phyloP scores from a whole-genome alignment of 768 basidiomycete genomes.

The Lentinula edodes region DNA sequence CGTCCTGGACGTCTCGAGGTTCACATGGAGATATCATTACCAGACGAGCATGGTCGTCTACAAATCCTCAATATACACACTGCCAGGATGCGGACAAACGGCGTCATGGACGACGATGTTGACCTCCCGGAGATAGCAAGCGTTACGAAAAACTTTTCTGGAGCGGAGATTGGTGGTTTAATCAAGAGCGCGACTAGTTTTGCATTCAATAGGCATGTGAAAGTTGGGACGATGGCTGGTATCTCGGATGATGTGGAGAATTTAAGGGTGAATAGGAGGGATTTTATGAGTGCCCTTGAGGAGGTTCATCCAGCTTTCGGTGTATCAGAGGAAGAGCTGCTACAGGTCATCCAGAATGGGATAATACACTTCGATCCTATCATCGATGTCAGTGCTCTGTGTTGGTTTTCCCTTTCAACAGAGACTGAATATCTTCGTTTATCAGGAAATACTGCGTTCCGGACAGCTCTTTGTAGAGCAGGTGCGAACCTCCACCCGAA shows the following conservation, averaged over 20 bases:
- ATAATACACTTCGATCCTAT: conserved; percentile 81
- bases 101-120: conserved; percentile 85
- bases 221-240: conserved; percentile 93
- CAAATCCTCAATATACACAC: conserved; percentile 98
- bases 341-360: conserved; percentile 91
- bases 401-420: conserved; percentile 1
- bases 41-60: conserved; percentile 85
- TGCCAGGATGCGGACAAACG: conserved; percentile 85
- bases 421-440: background rate
- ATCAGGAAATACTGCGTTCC: conserved; percentile 78
- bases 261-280: conserved; percentile 76
- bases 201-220: conserved; percentile 96
- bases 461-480: conserved; percentile 91
- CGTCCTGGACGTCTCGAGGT: conserved; percentile 98
- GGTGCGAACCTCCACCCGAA: conserved; percentile 83
- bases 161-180: conserved; percentile 92
- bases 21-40: conserved; percentile 98
- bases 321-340: conserved; percentile 94
- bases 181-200: conserved; percentile 99
- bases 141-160: conserved; percentile 94
- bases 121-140: conserved; percentile 76
- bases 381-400: conserved; percentile 60
- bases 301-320: conserved; percentile 97
- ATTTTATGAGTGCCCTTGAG: conserved; percentile 87
- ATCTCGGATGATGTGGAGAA: conserved; percentile 95